phyloP scores from a whole-genome alignment of 192 early-diverging fungal genomes.

The Backusella parvicylindrica region DNA sequence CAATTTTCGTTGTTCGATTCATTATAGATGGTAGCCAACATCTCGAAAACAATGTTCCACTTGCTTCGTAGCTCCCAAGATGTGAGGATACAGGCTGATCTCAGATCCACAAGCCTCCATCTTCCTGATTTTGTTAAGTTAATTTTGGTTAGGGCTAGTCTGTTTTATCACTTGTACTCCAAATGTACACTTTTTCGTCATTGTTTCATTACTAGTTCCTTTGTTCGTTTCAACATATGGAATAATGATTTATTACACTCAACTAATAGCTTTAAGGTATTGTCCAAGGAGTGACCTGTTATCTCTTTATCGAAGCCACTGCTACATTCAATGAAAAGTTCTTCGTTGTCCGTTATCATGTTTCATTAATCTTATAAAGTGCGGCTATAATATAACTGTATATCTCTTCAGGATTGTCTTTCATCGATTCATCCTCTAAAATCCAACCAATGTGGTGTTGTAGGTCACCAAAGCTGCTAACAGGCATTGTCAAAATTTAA shows the following conservation, averaged over 20 bases:
- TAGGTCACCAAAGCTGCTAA: too few species aligned
- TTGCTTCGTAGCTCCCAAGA: not conserved
- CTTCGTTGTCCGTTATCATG: not conserved
- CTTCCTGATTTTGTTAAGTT: not conserved
- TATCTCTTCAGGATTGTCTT: too few species aligned
- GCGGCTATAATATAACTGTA: too few species aligned
- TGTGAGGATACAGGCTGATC: not conserved
- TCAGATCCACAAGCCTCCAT: constrained; percentile 5
- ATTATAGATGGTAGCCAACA: constrained; percentile 1
- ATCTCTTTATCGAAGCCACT: constrained; percentile 5
- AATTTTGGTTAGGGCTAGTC: constrained; percentile 1
- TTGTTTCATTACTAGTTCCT: not conserved
- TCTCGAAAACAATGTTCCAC: constrained; percentile 1
- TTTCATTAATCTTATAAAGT: too few species aligned
- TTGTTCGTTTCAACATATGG: constrained; percentile 5
- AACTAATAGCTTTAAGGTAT: constrained; percentile 6
- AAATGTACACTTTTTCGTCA: constrained; percentile 5
- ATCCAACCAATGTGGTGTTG: too few species aligned
- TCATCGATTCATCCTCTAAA: too few species aligned
- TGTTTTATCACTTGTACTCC: constrained; percentile 5
- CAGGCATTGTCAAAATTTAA: too few species aligned
- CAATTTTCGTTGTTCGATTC: not conserved
- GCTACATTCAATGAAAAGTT: constrained; percentile 7
- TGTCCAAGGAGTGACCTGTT: not conserved
- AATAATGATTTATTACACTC: constrained; percentile 3